Evolutionary conservation across 306 rosid genomes (phyloP).

Genomic region (Aeschynomene evenia): DNA sequence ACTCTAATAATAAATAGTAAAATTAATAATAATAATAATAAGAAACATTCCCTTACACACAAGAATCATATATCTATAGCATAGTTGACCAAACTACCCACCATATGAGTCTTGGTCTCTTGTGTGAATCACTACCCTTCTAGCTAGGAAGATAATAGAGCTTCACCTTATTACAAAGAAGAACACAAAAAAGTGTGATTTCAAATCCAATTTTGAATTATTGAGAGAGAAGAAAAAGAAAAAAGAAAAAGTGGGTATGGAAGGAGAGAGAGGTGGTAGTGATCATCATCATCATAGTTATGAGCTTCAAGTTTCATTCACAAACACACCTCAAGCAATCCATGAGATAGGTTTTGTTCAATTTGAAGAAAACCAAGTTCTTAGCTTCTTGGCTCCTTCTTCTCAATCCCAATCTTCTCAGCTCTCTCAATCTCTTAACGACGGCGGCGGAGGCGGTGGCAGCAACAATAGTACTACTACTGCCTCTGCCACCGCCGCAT

Average conservation of each 20-base stretch:
- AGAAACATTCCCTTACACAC: constrained; percentile 47
- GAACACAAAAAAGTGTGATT: constrained; percentile 4
- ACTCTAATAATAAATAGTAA: too few species aligned
- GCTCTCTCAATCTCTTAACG: constrained; percentile 31
- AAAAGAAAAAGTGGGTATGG: constrained; percentile 41
- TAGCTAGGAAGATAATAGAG: neutral
- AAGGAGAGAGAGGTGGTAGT: constrained; percentile 58
- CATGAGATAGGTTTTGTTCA: constrained; percentile 78
- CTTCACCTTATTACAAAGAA: neutral
- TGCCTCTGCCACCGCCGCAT: neutral
- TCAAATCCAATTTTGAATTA: constrained; percentile 10
- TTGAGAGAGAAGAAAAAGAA: neutral
- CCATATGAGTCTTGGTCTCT: constrained; percentile 7
- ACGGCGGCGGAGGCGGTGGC: neutral
- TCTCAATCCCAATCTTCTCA: constrained; percentile 48
- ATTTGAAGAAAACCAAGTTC: constrained; percentile 72
- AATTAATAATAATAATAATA: too few species aligned
- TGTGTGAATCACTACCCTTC: constrained; percentile 4
- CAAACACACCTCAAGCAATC: constrained; percentile 50
- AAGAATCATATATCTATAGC: neutral
- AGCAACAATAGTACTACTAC: neutral
- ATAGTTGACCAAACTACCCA: constrained; percentile 55
- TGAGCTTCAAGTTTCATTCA: constrained; percentile 68
- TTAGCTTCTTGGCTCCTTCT: constrained; percentile 73
- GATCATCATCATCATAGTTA: constrained; percentile 54